phyloP scores from a whole-genome alignment of 1,284 basidiomycete species.

The Puccinia hordei region DNA sequence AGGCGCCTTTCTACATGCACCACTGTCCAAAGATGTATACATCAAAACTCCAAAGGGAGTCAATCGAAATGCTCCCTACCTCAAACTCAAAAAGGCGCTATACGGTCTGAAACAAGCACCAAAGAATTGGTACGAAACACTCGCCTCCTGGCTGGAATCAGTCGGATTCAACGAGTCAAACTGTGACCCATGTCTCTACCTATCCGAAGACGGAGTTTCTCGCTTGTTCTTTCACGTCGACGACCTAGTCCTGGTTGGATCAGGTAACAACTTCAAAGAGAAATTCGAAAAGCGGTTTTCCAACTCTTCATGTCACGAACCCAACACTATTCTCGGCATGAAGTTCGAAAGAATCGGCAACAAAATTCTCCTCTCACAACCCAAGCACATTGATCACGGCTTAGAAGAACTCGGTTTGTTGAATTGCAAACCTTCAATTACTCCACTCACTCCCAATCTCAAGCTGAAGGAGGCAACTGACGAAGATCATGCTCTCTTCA shows the following conservation, averaged over 20 bases:
- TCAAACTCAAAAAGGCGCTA: background rate
- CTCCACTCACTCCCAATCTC: too few species aligned
- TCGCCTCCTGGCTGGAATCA: background rate
- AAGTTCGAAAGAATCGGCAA: background rate
- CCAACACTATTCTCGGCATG: too few species aligned
- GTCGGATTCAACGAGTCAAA: background rate
- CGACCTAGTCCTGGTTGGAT: background rate
- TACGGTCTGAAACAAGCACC: too few species aligned
- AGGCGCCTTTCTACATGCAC: background rate
- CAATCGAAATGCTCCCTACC: background rate
- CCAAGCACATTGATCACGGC: background rate
- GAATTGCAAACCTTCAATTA: too few species aligned
- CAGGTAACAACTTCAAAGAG: too few species aligned
- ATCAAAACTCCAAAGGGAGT: background rate
- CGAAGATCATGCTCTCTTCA: too few species aligned
- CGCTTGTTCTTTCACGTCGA: background rate
- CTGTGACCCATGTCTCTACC: background rate
- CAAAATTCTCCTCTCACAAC: background rate
- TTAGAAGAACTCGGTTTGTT: too few species aligned
- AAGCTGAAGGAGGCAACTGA: too few species aligned
- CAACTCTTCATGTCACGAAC: too few species aligned
- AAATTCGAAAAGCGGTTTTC: too few species aligned
- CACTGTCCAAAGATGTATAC: background rate
- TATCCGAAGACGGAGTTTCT: background rate
- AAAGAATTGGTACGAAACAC: too few species aligned